Base-by-base conservation (phyloP, 106 monocot species). In the Dendrobium nobile region DNA sequence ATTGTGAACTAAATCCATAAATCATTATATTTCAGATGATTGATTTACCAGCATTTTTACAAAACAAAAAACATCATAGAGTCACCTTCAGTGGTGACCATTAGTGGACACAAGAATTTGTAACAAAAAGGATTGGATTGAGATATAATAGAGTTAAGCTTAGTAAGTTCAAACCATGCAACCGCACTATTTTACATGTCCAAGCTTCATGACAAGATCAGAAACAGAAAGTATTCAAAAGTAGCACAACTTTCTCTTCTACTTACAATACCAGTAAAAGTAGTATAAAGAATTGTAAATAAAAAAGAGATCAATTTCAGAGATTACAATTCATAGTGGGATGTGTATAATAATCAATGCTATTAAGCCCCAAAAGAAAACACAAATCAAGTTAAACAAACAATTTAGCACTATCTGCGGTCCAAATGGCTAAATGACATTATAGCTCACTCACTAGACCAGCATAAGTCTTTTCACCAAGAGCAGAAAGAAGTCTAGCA, bases 391-490 rank as follows among this genome's bases (percentile, higher is more conserved):
- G 56, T 56, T 55, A 56, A 17, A 56, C 56, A 56, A 0, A 56
- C 13, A 56, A 56, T 56, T 56, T 11, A 56, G 56, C 15, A 19
- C 56, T 56, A 56, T 15, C 56, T 11, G 3, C 4, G 18, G 3
- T 56, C 13, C 56, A 56, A 56, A 56, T 11, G 3, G 10, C 11
- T 16, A 56, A 56, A 56, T 17, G 56, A n/a, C 0, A 54, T 10
- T 61, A 33, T 37, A 27, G 70, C 45, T n/a, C 45, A 85, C 90
- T 90, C 64, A 86, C 92, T 41, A 87, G 79, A 73, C 77, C 81
- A 68, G 81, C 41, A 75, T 82, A 75, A 42, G 80, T 87, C 40
- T 87, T 84, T 79, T 95, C 92, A 41, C 95, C 95, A 74, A 95
- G 92, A 40, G 90, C 81, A 85, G 88, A 90, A 83, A 90, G 77